Evolutionary conservation across 208 protist genomes (phyloP), one percentile per base, ranked within the genome.

Genomic region (Borovskyia barvae): DNA sequence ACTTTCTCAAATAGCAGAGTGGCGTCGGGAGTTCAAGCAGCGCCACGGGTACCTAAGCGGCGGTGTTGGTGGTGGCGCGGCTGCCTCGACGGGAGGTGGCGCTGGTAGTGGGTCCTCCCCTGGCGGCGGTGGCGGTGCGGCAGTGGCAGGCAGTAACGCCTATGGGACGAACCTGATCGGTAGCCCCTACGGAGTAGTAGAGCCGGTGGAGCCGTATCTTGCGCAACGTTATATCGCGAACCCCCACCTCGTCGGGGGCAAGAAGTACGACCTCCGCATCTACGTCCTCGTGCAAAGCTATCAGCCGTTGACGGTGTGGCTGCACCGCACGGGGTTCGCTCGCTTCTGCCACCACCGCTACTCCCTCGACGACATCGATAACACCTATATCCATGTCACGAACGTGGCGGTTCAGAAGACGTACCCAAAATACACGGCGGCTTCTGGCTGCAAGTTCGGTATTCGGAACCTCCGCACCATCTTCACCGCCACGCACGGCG

Each of bases 331-430:
- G 26, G 95, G 92, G 4, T 90, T 97, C 36, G 93, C 89, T 1
- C 89, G 95, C 40, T 97, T 97, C 75, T 89, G 85, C 69, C 90
- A 97, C 42, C 88, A 94, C 50, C 83, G 89, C 47, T 98, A 93
- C 71, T 90, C 87, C 3, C 35, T 96, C 28, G 80, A 87, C 35
- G 89, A 97, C 56, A 92, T 97, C 37, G 88, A 93, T 39, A 95
- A 97, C 72, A 93, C 83, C 3, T 96, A 92, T 61, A 90, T 98
- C 30, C 97, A 99, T 61, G 87, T 99, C 28, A 99, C 97, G 5
- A 99, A 99, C 74, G 92, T 98, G 14, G 96, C 97, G 19, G 93
- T 98, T 56, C 96, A 98, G 71, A 98, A 98, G 77, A 94, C 85
- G 26, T 94, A 90, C 60, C 92, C 93, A 2, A 96, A 95, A 50